Evolutionary conservation across 768 basidiomycete genomes (phyloP).

Genomic region (Boletus fagicola): DNA sequence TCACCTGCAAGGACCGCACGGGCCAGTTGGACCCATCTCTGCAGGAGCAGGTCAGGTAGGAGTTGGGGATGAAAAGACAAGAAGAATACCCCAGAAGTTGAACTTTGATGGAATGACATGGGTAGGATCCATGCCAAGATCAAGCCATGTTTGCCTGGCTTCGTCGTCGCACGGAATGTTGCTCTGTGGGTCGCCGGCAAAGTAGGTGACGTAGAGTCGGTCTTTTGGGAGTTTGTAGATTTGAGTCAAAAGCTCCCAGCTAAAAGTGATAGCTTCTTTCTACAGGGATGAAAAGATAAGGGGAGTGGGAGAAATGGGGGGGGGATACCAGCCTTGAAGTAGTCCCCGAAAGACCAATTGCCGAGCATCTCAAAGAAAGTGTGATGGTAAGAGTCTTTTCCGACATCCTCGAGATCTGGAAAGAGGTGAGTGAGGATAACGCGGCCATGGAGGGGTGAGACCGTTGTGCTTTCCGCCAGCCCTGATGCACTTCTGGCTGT

Average conservation of each 20-base stretch:
- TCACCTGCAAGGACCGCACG: slow-evolving; percentile 94
- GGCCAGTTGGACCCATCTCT: slow-evolving; percentile 99
- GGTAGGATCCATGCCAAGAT: slow-evolving; percentile 84
- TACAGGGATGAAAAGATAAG: slow-evolving; percentile 32
- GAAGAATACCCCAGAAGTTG: slow-evolving; percentile 92
- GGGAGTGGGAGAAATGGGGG: neutral
- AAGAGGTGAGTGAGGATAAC: slow-evolving; percentile 3
- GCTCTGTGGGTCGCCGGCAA: slow-evolving; percentile 87
- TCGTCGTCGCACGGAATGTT: slow-evolving; percentile 87
- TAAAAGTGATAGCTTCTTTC: slow-evolving; percentile 91
- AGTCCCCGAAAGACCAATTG: slow-evolving; percentile 99
- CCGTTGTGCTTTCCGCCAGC: slow-evolving; percentile 99
- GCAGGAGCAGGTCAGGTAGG: slow-evolving; percentile 8
- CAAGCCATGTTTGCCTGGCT: slow-evolving; percentile 82
- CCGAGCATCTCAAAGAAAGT: slow-evolving; percentile 99
- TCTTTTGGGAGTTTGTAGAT: slow-evolving; percentile 88
- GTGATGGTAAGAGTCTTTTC: slow-evolving; percentile 97
- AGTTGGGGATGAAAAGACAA: neutral
- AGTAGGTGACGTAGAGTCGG: slow-evolving; percentile 95
- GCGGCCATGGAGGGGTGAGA: slow-evolving; percentile 30
- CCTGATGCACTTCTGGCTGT: slow-evolving; percentile 97
- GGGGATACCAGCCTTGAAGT: slow-evolving; percentile 81
- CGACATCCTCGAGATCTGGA: slow-evolving; percentile 95
- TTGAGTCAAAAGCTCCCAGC: slow-evolving; percentile 91
- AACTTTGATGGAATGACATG: slow-evolving; percentile 95